Percentiles rank a stretch among this genome's conserved stretches.
Evolutionary conservation across 305 asterid species (phyloP).

Genomic region (Rubia balearica): DNA sequence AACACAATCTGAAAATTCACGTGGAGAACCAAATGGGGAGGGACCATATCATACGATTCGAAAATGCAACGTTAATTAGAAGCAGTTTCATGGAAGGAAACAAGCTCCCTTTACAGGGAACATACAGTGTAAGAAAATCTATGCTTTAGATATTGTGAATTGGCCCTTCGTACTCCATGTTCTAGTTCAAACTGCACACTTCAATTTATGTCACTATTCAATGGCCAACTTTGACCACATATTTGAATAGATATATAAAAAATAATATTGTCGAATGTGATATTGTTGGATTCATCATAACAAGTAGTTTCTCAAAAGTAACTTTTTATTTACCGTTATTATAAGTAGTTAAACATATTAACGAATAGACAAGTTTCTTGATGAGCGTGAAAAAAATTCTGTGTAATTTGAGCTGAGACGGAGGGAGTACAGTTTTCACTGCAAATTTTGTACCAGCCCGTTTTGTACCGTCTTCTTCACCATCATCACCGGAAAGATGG

Average conservation of each 20-base stretch:
- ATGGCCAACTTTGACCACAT: too few species aligned
- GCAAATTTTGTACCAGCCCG: neutral
- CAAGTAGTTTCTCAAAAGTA: too few species aligned
- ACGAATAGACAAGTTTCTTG: too few species aligned
- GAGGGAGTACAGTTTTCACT: neutral
- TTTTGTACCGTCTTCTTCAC: conserved; percentile 36
- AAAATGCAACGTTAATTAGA: conserved; percentile 9
- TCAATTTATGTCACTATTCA: too few species aligned
- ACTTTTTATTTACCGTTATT: too few species aligned
- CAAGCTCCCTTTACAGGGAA: conserved; percentile 41
- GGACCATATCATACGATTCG: conserved; percentile 27
- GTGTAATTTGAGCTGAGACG: too few species aligned
- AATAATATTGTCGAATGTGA: too few species aligned
- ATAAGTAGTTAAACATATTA: too few species aligned
- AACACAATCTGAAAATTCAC: conserved; percentile 15
- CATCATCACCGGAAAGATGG: neutral
- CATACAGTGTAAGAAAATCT: conserved; percentile 16
- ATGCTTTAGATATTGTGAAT: neutral
- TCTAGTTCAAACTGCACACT: too few species aligned
- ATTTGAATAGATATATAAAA: too few species aligned
- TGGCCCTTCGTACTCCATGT: neutral
- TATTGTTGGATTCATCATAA: too few species aligned
- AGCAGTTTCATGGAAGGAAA: conserved; percentile 34
- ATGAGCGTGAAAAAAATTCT: too few species aligned
- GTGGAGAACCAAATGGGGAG: conserved; percentile 17